Evolutionary conservation across 164 flowering plant genomes (phyloP), one percentile per base, ranked within the genome.

Genomic region (Houttuynia cordata): DNA sequence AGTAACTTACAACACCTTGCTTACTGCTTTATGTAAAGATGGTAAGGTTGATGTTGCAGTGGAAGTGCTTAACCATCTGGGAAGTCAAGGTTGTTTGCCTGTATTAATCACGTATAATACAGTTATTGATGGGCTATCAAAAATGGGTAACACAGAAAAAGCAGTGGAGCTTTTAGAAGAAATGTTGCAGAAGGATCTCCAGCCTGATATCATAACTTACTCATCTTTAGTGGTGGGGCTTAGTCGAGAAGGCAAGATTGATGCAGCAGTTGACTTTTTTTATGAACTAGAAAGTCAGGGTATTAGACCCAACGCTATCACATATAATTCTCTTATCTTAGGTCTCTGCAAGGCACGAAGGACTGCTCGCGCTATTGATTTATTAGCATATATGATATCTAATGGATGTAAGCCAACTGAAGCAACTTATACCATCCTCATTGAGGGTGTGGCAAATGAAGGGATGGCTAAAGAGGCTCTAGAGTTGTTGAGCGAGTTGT

Each of bases 31-130:
- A 37, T 92, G 96, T 81, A 92, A 80, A 70, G 87, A 81, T 63
- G 96, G 96, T 50, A 84, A 89, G 73, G 90, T 92, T 55, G 85
- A 83, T 64, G 68, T 71, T 65, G 96, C 96, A 10, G 77, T 84
- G 24, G 88, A 84, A 76, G 68, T 91, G 18, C 87, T 91, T 45
- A 71, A 81, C 62, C 91, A 83, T 67, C 80, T 87, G 17, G 81
- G 79, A 52, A 74, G 63, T 62, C 79, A 83, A 72, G 86, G 85
- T 22, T 91, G 96, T 68, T 79, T 91, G 7, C 97, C 94, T 2
- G 94, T 80, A 63, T 66, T 86, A 64, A 88, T 87, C 63, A 89
- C 97, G 0, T 92, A 92, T 65, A 89, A 87, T 56, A 89, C 96
- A 0, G 96, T 89, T 41, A 89, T 92, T 58, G 88, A 82, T 73